A percentile compares a stretch with the other conserved stretches of the same genome.
These are phyloP conservation scores for Eutreptiella sp. DNA, from an alignment of 208 protist species.

Conservation along the genomic window DNA sequence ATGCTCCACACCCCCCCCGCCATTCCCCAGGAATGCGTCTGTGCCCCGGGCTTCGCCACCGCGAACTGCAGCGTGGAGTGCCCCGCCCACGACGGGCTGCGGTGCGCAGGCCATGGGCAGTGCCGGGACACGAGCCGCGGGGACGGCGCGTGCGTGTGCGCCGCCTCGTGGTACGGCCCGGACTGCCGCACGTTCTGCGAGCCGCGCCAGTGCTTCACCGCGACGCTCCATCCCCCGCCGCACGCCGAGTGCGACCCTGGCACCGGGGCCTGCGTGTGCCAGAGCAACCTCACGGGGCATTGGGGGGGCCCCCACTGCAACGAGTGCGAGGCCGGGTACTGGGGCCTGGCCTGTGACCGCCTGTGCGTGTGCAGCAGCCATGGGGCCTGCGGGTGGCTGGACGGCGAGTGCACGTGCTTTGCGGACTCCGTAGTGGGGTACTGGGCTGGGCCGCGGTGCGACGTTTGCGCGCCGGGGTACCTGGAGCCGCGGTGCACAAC, in stretches of 20 bases:
- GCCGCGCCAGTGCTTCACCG: too few species aligned
- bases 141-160: too few species aligned
- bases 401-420: constrained; percentile 5
- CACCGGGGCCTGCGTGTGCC: constrained; percentile 14
- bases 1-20: too few species aligned
- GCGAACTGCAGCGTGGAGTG: constrained; percentile 14
- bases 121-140: too few species aligned
- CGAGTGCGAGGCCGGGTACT: constrained; percentile 21
- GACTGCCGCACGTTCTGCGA: too few species aligned
- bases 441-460: neutral
- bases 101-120: too few species aligned
- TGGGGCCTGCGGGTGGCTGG: neutral
- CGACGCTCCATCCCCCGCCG: too few species aligned
- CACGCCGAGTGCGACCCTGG: constrained; percentile 17
- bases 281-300: constrained; percentile 18
- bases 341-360: constrained; percentile 5
- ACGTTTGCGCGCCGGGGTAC: too few species aligned
- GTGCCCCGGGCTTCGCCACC: constrained; percentile 8
- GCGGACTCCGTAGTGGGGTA: neutral
- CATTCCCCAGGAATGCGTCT: too few species aligned
- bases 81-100: too few species aligned
- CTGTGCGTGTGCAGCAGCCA: constrained; percentile 18
- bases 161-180: too few species aligned
- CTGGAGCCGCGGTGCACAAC: too few species aligned
- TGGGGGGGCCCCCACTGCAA: constrained; percentile 19